Percentiles rank a stretch among this genome's conserved stretches.
Conservation (phyloP, 2,329 filamentous ascomycete genomes). For the Ramularia collo-cygni region DNA sequence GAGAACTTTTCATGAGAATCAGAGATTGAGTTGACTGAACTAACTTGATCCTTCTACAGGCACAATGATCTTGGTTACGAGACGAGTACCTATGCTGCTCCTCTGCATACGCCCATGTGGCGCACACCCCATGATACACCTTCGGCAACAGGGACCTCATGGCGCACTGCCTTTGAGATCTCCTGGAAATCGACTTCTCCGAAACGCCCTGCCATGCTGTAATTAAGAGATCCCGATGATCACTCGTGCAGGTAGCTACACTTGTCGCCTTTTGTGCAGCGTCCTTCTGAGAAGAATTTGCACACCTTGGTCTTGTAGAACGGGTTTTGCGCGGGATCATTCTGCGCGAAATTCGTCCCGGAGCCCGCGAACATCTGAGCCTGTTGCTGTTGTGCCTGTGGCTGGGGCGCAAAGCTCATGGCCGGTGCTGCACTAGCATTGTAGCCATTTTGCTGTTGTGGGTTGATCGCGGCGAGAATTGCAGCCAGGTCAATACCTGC, state of each 20-base stretch:
- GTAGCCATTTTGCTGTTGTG: conserved; percentile 5
- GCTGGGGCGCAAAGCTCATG: conserved; percentile 9
- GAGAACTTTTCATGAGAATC: too few relatives aligned
- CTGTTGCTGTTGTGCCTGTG: conserved; percentile 16
- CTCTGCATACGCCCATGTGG: neutral
- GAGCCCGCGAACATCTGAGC: conserved; percentile 8
- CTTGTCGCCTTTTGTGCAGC: conserved; percentile 41
- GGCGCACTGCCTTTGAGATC: neutral
- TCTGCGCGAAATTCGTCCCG: too few relatives aligned
- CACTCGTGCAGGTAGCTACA: conserved; percentile 29
- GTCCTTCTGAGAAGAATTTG: conserved; percentile 48
- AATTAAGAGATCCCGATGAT: conserved; percentile 1
- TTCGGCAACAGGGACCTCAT: neutral
- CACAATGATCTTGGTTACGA: too few relatives aligned
- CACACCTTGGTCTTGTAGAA: conserved; percentile 36
- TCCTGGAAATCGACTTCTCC: neutral
- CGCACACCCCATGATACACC: neutral
- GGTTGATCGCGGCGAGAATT: conserved; percentile 22
- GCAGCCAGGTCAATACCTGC: conserved; percentile 22
- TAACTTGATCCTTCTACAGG: too few relatives aligned
- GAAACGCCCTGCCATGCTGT: conserved; percentile 9
- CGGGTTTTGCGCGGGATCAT: conserved; percentile 12
- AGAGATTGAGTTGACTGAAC: too few relatives aligned
- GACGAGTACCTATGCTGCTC: too few relatives aligned
- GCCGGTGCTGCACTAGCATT: conserved; percentile 6